Base-by-base conservation (phyloP, 306 rosid genomes). In the Prosopis cineraria region DNA sequence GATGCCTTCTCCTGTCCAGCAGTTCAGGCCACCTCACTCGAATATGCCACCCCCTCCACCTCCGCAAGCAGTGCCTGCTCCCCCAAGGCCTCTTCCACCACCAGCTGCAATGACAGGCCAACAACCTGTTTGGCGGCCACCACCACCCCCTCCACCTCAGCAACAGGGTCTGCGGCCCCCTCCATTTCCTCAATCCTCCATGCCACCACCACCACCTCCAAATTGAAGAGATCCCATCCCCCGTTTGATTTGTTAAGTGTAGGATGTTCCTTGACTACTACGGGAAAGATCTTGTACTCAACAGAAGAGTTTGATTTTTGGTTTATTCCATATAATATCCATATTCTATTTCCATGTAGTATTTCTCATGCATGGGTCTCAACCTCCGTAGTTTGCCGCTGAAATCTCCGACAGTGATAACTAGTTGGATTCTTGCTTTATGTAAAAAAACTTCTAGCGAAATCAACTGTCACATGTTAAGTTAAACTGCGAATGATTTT, bases 31-130 rank as follows among this genome's bases (percentile, higher is more conserved):
- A 27, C 91, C 97, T 78, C 98, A 88, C 58, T 78, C 87, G 0
- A 80, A 79, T 74, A 95, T 95, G 97, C 93, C 89, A 6, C 94
- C 93, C 30, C 97, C 95, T 8, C 97, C 95, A 34, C 94, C 92
- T 78, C 89, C 80, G 16, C 98, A 89, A 76, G 86, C 40, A 0
- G 79, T 77, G 59, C 82, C 43, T 0, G 84, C 64, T 64, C 96
- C 93, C 67, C 95, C 91, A 29, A 90, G 97, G 77, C 86, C 80
- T 50, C 91, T 95, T 71, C 98, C 98, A 16, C 99, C 98, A 11
- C 99, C 99, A 2, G 60, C 90, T 82, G 89, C 84, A 34, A 93
- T 96, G 99, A 91, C 88, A 75, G 84, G 89, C 75, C 98, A 86
- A 75, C 97, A 85, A 48, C 89, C 81, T 9, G 65, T 87, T 60